Evolutionary conservation across 2,329 filamentous ascomycete species (phyloP), one percentile per base, ranked within the genome.

Genomic region (Neocatenulostroma microsporum): DNA sequence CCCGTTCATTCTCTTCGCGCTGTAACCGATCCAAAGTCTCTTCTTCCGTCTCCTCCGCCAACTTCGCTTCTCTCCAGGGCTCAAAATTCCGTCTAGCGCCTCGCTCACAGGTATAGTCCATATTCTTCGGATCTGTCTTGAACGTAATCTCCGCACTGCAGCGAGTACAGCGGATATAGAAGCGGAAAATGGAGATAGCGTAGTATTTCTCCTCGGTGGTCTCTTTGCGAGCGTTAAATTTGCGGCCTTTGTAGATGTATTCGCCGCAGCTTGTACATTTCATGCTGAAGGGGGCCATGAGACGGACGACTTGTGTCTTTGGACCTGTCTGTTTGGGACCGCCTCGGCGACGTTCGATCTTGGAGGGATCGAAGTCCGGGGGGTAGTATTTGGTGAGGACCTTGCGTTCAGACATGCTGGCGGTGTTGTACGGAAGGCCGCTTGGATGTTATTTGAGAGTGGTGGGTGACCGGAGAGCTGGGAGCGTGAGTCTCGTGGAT

Each of bases 11-110:
- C 47, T 79, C 82, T 55, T 93, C 84, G 26, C 70, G 63, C 64
- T 95, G 87, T 4, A 96, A 63, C 18, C 91, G 70, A 59, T 95
- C 86, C 6, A 96, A 68, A 27, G 84, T 72, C 66, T 94, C 78
- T 58, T 96, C 86, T 48, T 93, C 83, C 2, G 84, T 89, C 66
- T 95, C 89, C 47, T 85, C 73, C 11, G 66, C 68, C 11, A 73
- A 66, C 41, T 78, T 74, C 18, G 75, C 72, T 33, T 80, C 72
- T 17, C 86, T 70, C 91, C 91, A 98, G 0, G 84, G 82, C 61
- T 98, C 91, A 46, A 91, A 91, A 61, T 94, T 96, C 29, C 91
- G 74, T 63, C 89, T 86, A 4, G 89, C 91, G n/a, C 91, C 89
- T 33, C 74, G 73, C 60, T 93, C 76, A 63, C 75, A 80, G 31